Percentiles rank a stretch among this genome's conserved stretches.
These are phyloP conservation scores for Calocera viscosa DNA, from an alignment of 768 basidiomycete species.

Conservation along the genomic window DNA sequence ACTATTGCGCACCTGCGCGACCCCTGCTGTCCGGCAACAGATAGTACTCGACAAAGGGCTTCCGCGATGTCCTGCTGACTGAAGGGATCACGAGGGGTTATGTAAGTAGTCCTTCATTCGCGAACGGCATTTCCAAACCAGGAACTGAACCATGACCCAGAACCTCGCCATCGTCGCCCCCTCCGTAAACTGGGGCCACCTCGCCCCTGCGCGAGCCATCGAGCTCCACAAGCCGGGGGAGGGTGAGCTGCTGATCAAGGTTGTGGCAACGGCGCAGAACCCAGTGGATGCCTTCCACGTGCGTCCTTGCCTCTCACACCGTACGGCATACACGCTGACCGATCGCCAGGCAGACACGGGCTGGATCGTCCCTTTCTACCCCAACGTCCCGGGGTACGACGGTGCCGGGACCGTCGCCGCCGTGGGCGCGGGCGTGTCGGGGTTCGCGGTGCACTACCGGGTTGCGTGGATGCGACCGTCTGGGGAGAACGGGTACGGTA, in stretches of 20 bases:
- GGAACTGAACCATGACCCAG: too few species aligned
- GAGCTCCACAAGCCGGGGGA: slow-evolving; percentile 10
- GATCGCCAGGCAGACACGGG: slow-evolving; percentile 12
- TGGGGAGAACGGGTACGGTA: background rate
- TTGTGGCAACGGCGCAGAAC: slow-evolving; percentile 35
- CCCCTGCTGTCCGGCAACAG: too few species aligned
- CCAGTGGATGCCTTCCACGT: slow-evolving; percentile 39
- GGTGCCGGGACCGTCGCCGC: slow-evolving; percentile 38
- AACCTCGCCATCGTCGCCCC: slow-evolving; percentile 10
- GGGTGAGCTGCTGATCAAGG: slow-evolving; percentile 12
- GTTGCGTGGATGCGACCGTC: background rate
- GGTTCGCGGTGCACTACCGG: slow-evolving; percentile 39
- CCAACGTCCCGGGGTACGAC: slow-evolving; percentile 39
- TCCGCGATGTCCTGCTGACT: too few species aligned
- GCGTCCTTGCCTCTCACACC: too few species aligned
- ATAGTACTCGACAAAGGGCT: too few species aligned
- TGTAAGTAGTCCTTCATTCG: too few species aligned
- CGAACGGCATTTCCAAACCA: too few species aligned
- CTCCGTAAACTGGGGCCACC: background rate
- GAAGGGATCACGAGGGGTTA: too few species aligned
- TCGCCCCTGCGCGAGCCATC: slow-evolving; percentile 10
- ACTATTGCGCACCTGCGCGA: too few species aligned
- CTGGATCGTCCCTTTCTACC: slow-evolving; percentile 24
- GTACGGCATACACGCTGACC: too few species aligned
- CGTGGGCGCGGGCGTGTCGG: slow-evolving; percentile 40